Evolutionary conservation across 257 asterid species (phyloP), one percentile per base, ranked within the genome.

Genomic region (Ehretia macrophylla): DNA sequence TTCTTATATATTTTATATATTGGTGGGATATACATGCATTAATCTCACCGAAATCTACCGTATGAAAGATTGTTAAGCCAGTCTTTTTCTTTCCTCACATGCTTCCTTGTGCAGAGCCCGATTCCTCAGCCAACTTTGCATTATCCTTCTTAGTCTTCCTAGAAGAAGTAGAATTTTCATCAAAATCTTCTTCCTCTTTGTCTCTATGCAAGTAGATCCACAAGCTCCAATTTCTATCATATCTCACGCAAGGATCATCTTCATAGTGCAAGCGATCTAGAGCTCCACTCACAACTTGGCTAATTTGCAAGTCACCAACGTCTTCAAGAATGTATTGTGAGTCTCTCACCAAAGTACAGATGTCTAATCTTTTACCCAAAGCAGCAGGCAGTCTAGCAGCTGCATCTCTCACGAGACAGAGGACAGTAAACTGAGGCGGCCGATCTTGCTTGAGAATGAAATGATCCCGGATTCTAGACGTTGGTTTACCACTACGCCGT

Each of bases 341-440:
- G 51, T 71, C 81, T 60, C 69, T 55, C 11, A 64, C 56, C 45
- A 75, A 53, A 19, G 32, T 32, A 40, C 81, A 71, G n/a, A 75
- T 55, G 44, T 70, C 77, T 0, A 65, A 37, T 44, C 56, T 67
- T 9, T 75, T 71, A 1, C 81, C 81, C 20, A 52, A 14, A 4
- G 67, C 38, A 11, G 48, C 38, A 22, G 77, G 77, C 68, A 71
- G 38, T 56, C 81, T 71, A 0, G 81, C 66, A 1, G 72, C 74
- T 8, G 77, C 81, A 56, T 71, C 74, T 32, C 74, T 63, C 21
- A 70, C 80, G 5, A 75, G 62, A 59, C 71, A 70, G 49, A 67
- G 71, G 1, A 75, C 22, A 1, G 75, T 67, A 38, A 75, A 58
- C 21, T 44, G 39, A 11, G 77, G 66, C 1, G 81, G 81, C 19